Evolutionary conservation across 2,329 filamentous ascomycete genomes (phyloP).

Genomic region (Fusarium caatingaense): DNA sequence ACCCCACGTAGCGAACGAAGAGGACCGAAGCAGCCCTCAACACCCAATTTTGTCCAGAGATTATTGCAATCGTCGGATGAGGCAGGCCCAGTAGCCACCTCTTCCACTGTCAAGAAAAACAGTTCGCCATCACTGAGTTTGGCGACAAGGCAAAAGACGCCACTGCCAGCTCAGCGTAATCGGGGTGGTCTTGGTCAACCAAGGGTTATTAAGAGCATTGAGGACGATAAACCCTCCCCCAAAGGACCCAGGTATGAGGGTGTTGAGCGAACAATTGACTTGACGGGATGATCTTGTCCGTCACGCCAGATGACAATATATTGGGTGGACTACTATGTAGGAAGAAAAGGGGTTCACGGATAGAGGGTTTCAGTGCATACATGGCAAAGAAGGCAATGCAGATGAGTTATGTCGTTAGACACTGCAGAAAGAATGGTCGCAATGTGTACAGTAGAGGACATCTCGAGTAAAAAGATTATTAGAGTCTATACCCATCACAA

Average conservation of each 20-base stretch:
- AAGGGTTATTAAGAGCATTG: constrained; percentile 32
- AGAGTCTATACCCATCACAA: constrained; percentile 32
- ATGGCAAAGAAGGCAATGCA: not conserved
- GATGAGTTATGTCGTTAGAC: constrained; percentile 1
- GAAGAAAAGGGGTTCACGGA: not conserved
- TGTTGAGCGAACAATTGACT: constrained; percentile 46
- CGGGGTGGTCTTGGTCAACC: constrained; percentile 13
- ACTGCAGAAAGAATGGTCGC: constrained; percentile 7
- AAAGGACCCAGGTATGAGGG: constrained; percentile 48
- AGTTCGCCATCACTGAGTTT: constrained; percentile 24
- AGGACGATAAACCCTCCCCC: constrained; percentile 22
- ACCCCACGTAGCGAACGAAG: not conserved
- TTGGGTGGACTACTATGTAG: not conserved
- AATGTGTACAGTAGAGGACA: constrained; percentile 2
- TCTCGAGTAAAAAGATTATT: constrained; percentile 29
- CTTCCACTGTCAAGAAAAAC: constrained; percentile 21
- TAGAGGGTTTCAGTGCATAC: not conserved
- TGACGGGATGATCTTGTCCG: constrained; percentile 12
- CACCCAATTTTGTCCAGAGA: constrained; percentile 29
- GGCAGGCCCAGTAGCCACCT: not conserved
- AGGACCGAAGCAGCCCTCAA: not conserved
- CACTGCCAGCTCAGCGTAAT: not conserved
- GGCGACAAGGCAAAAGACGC: not conserved
- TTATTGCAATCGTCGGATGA: constrained; percentile 30
- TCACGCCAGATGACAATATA: not conserved